Base-by-base conservation (phyloP, 352 stramenopile species). In the Pythium rhizo-oryzae region DNA sequence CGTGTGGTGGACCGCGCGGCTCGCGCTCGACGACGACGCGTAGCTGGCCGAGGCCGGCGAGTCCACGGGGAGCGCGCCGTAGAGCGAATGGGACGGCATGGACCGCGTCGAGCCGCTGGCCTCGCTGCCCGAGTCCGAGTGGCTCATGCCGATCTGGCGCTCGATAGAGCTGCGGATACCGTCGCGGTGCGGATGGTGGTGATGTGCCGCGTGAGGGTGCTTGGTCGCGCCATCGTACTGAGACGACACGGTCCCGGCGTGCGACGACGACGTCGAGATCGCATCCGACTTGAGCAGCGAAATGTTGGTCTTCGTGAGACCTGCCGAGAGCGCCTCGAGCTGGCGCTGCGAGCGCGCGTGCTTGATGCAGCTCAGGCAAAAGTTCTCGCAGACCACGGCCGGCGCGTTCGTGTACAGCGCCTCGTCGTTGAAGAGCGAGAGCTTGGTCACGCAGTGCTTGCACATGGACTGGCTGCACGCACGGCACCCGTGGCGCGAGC, bases 361-460 rank as follows among this genome's bases (percentile, higher is more conserved):
- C 28, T 70, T 61, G 35, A 77, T 52, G 23, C 71, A 77, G 37
- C 18, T 41, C 46, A 43, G 19, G 59, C 71, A 77, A 56, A 77
- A 77, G 44, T 51, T 68, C 24, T 71, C 71, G 25, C 35, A 59
- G 8, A 72, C 21, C 19, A 64, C 57, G 1, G 46, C 44, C 7
- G 69, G 57, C 25, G 35, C 59, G 6, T 62, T 28, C 15, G 52
- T 39, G 53, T 54, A 71, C 5, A 66, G 41, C 4, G 51, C 59
- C 44, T 71, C 66, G 21, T 77, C 71, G 56, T 77, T 77, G 62
- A 77, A 74, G n/a, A 77, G 63, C 37, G 64, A 65, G 39, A 77
- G 46, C 19, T 35, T 66, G 24, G 58, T 70, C 16, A 72, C 55
- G 67, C 71, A 77, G 59, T 69, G 46, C 59, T 72, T 71, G 64